These are phyloP conservation scores for Panellus pusillus DNA, from an alignment of 768 basidiomycete species.

Conservation along the genomic window DNA sequence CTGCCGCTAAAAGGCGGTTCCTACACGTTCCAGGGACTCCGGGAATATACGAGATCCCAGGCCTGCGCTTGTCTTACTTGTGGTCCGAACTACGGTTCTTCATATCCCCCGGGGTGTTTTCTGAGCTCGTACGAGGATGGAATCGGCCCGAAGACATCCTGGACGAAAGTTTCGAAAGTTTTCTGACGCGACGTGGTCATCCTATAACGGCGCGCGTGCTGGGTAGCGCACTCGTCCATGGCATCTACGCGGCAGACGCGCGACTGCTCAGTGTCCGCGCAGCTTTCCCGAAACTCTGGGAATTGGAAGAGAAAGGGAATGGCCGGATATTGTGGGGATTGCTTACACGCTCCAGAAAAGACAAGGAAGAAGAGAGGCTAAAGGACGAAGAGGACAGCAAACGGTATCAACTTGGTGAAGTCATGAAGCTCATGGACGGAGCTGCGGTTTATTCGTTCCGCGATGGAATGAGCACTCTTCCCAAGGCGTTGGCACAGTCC, in stretches of 20 bases:
- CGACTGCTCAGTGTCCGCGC: conserved; percentile 70
- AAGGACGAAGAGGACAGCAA: conserved; percentile 21
- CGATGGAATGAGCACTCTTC: conserved; percentile 72
- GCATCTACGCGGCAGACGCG: conserved; percentile 90
- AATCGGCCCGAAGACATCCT: conserved; percentile 40
- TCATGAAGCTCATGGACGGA: conserved; percentile 48
- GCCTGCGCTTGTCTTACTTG: conserved; percentile 38
- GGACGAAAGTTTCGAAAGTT: conserved; percentile 83
- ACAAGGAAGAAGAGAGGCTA: conserved; percentile 10
- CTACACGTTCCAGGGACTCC: conserved; percentile 53
- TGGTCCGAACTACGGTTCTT: conserved; percentile 38
- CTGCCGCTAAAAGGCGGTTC: conserved; percentile 78
- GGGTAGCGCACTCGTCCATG: conserved; percentile 83
- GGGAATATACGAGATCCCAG: conserved; percentile 56
- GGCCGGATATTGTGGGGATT: conserved; percentile 73
- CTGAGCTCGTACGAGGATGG: conserved; percentile 54
- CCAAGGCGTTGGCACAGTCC: conserved; percentile 49
- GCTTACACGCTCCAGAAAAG: conserved; percentile 29
- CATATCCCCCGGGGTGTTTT: conserved; percentile 54
- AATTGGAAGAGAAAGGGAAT: conserved; percentile 61
- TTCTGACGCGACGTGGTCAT: conserved; percentile 76
- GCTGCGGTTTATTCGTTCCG: conserved; percentile 80
- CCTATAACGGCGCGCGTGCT: conserved; percentile 68
- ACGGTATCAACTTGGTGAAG: conserved; percentile 51
- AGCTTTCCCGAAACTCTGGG: conserved; percentile 74